Evolutionary conservation across 2,329 filamentous ascomycete genomes (phyloP), one percentile per base, ranked within the genome.

Genomic region (Scorias spongiosa): DNA sequence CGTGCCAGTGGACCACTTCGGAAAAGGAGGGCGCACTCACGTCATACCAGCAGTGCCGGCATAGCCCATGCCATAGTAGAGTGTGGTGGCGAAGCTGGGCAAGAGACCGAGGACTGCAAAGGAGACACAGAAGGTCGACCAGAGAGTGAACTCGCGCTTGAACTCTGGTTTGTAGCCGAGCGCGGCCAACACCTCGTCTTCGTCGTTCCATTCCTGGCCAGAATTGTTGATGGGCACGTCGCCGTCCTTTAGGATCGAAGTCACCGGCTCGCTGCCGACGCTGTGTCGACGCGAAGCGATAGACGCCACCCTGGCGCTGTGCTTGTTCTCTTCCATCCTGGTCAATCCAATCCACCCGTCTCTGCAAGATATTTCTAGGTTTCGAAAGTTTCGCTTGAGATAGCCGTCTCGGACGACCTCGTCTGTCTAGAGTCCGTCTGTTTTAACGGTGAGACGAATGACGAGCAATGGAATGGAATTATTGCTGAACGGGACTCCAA

Each of bases 41-140:
- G 78, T 78, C 78, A 84, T 82, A 53, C 63, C 64, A 26, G 63
- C 62, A 0, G 63, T 66, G 1, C 64, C 63, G 6, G 63, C 64
- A 55, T 67, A 67, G 38, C 69, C 68, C 63, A 78, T 75, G 50
- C 80, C 80, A 69, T 84, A 85, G 55, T 72, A 80, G 49, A 86
- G 62, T 0, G 81, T 85, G 49, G 73, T 78, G 1, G 80, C 81
- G 53, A 85, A 83, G 48, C 76, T 81, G 0, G 81, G 81, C 41
- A 85, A 61, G 40, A 85, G 59, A 1, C 81, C 81, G 44, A 85
- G 65, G 10, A 85, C 80, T 6, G 81, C 80, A 58, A 85, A 85
- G 44, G 74, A 79, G 36, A 85, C 80, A 51, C 78, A 82, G 57
- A 85, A 85, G 0, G 79, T 81, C 5, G 80, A 82, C 72, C 80